Evolutionary conservation across 2,329 filamentous ascomycete species (phyloP).

Genomic region (Aspergillaceae sp.): DNA sequence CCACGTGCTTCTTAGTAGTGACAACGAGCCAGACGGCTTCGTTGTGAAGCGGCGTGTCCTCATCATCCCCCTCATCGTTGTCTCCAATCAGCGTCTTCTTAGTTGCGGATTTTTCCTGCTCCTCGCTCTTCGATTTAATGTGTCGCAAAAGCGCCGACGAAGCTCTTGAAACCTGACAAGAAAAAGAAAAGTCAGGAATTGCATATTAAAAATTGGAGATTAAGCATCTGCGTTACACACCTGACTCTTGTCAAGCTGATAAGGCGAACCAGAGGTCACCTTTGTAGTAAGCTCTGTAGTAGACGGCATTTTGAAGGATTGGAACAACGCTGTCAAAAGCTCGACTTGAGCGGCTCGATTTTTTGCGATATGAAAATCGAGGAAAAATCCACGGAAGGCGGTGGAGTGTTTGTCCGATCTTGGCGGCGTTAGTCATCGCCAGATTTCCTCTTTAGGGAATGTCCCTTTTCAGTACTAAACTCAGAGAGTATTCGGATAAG

Average conservation of each 20-base stretch:
- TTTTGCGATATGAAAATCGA: constrained; percentile 23
- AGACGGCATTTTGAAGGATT: constrained; percentile 30
- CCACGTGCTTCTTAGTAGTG: constrained; percentile 58
- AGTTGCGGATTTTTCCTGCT: constrained; percentile 40
- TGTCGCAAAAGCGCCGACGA: constrained; percentile 51
- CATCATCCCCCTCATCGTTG: constrained; percentile 38
- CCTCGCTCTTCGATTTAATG: constrained; percentile 43
- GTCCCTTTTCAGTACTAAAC: no score
- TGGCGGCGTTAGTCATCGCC: constrained; percentile 10
- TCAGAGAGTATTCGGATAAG: no score
- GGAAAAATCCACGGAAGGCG: constrained; percentile 32
- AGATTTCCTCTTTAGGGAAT: not conserved
- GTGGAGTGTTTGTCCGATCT: constrained; percentile 24
- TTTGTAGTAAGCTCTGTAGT: constrained; percentile 35
- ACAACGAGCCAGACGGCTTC: constrained; percentile 54
- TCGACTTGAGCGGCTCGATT: constrained; percentile 14
- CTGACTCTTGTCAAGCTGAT: constrained; percentile 41
- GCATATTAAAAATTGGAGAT: not conserved
- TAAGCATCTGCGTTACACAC: constrained; percentile 19
- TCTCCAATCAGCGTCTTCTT: constrained; percentile 49
- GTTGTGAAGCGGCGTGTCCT: constrained; percentile 37
- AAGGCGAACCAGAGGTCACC: constrained; percentile 36
- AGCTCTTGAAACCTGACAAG: constrained; percentile 47
- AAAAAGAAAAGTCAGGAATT: constrained; percentile 3
- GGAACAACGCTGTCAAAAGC: constrained; percentile 5